Base-by-base conservation (phyloP, 805 yeast species). In the Saccharomycopsis olivae region DNA sequence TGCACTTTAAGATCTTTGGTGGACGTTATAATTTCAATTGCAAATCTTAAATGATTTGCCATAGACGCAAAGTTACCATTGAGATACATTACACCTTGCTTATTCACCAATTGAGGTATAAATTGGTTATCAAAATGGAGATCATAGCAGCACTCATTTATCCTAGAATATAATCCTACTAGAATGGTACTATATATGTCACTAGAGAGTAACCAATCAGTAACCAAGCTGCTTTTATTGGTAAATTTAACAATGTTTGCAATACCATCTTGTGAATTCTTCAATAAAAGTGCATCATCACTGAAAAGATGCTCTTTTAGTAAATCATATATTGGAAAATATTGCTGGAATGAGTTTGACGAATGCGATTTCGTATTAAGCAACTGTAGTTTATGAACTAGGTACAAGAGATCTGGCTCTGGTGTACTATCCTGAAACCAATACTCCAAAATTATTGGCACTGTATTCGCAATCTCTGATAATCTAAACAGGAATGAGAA, bases 261-360 rank as follows among this genome's bases (percentile, higher is more conserved):
- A 5, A 33, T 27, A 3, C 34, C 38, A 13, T 29, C 42, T 20
- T 39, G 38, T 13, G 35, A 19, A 13, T 16, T 21, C 21, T 29
- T 29, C 27, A 31, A 21, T n/a, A 33, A 23, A n/a, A 28, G 18
- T 9, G 4, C 8, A n/a, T 39, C 35, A 3, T 28, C 30, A 23
- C 38, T 34, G 14, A 34, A 39, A 9, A 34, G 11, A 11, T 39
- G 17, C 27, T 33, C 35, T 24, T 34, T 39, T 14, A 29, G 5
- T 5, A 32, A 29, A 15, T 34, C 38, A 30, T 33, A 39, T 13
- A 39, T n/a, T 2, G 42, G 35, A 30, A 39, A 39, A 29, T 29
- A 39, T 14, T 9, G n/a, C 4, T 20, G 11, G 6, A 25, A 25
- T 8, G 21, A 6, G 21, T 8, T 16, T 11, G 14, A 16, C 3